These are phyloP conservation scores for Colletotrichum acutatum DNA, from an alignment of 2,329 filamentous ascomycete species.

Conservation along the genomic window DNA sequence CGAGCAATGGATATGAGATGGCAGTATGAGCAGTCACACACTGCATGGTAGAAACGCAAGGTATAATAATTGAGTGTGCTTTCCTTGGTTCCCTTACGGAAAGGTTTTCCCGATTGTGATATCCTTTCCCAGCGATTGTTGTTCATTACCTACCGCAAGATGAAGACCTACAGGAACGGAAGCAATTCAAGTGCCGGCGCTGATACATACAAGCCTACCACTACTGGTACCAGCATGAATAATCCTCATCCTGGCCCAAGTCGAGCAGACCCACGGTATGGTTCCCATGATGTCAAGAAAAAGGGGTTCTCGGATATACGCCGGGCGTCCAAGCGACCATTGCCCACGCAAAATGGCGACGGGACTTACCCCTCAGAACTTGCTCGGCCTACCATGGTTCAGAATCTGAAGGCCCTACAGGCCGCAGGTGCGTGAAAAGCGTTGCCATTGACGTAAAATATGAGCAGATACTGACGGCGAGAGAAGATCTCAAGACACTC, in stretches of 20 bases:
- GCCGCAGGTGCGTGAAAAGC: constrained; percentile 50
- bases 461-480: background rate
- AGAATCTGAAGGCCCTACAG: constrained; percentile 68
- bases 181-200: constrained; percentile 8
- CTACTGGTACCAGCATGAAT: background rate
- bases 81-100: too few relatives aligned
- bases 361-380: constrained; percentile 65
- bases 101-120: too few relatives aligned
- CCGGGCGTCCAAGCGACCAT: constrained; percentile 66
- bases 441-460: too few relatives aligned
- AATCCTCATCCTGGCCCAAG: background rate
- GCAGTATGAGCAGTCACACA: background rate
- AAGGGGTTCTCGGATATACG: constrained; percentile 45
- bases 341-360: constrained; percentile 71
- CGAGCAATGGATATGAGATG: background rate
- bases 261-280: constrained; percentile 12
- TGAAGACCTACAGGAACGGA: constrained; percentile 16
- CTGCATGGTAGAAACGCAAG: background rate
- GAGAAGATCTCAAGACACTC: constrained; percentile 71
- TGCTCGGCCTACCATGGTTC: constrained; percentile 61
- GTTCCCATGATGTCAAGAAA: constrained; percentile 25
- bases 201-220: background rate
- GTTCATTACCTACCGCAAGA: background rate
- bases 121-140: background rate
- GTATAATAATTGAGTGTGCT: background rate